Percentiles rank a stretch among this genome's conserved stretches.
phyloP scores from a whole-genome alignment of 768 basidiomycete species.

The Gloeophyllum trabeum region DNA sequence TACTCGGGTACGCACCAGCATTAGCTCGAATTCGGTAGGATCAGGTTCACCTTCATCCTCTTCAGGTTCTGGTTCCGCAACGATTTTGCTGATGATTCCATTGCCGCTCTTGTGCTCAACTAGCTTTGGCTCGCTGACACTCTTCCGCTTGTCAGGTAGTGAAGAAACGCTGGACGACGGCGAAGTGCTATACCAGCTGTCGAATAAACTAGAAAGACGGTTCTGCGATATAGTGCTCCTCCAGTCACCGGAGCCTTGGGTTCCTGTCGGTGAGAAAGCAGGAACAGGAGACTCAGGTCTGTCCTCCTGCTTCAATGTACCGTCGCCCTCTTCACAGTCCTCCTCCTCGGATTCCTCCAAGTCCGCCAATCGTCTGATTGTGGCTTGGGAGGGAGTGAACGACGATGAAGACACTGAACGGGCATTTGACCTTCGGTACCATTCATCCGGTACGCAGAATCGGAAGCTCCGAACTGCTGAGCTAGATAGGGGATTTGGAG shows the following conservation, averaged over 20 bases:
- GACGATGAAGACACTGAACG: slow-evolving; percentile 35
- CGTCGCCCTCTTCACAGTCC: slow-evolving; percentile 34
- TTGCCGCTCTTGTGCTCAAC: slow-evolving; percentile 34
- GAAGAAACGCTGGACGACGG: slow-evolving; percentile 30
- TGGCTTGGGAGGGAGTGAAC: slow-evolving; percentile 38
- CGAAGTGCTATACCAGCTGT: slow-evolving; percentile 59
- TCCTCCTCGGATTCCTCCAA: slow-evolving; percentile 38
- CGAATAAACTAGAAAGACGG: slow-evolving; percentile 56
- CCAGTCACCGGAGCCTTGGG: slow-evolving; percentile 30
- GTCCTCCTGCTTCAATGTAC: slow-evolving; percentile 48
- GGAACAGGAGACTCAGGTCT: slow-evolving; percentile 12
- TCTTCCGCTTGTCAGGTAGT: slow-evolving; percentile 34
- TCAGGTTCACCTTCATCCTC: slow-evolving; percentile 25
- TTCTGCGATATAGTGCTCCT: slow-evolving; percentile 42
- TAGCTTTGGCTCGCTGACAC: slow-evolving; percentile 62
- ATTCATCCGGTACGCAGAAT: slow-evolving; percentile 69
- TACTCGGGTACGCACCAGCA: slow-evolving; percentile 43
- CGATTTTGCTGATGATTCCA: slow-evolving; percentile 12
- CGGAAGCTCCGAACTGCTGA: slow-evolving; percentile 35
- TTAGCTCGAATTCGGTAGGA: slow-evolving; percentile 44
- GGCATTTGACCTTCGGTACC: slow-evolving; percentile 64
- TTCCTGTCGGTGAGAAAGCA: slow-evolving; percentile 6
- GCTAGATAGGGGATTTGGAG: slow-evolving; percentile 29
- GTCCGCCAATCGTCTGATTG: slow-evolving; percentile 34
- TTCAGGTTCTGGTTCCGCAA: slow-evolving; percentile 15